Percentiles rank a stretch among this genome's conserved stretches.
phyloP scores from a whole-genome alignment of 2,329 filamentous ascomycete species.

The Fusarium verrucosum region DNA sequence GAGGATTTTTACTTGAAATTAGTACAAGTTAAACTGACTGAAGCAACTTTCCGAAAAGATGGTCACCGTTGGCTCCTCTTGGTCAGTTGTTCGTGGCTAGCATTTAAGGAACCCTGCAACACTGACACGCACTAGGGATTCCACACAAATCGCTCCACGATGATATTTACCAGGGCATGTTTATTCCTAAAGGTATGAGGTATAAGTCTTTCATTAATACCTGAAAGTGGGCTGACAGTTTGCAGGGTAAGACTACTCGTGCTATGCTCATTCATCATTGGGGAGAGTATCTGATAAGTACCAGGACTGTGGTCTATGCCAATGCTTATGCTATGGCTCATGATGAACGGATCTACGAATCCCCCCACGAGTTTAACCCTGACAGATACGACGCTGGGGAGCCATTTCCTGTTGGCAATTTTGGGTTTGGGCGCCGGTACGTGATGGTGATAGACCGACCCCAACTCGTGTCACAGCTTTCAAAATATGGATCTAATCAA shows the following conservation, averaged over 20 bases:
- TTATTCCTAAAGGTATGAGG: slow-evolving; percentile 61
- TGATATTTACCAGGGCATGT: slow-evolving; percentile 65
- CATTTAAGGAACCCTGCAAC: slow-evolving; percentile 1
- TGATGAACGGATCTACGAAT: slow-evolving; percentile 52
- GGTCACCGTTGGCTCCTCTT: slow-evolving; percentile 57
- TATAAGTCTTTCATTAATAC: not conserved
- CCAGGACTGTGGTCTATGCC: slow-evolving; percentile 52
- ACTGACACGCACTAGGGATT: slow-evolving; percentile 49
- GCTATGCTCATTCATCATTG: not conserved
- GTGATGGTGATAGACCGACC: slow-evolving; percentile 6
- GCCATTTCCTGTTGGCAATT: slow-evolving; percentile 53
- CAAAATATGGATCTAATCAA: not conserved
- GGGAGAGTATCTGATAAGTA: slow-evolving; percentile 28
- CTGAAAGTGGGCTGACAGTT: slow-evolving; percentile 1
- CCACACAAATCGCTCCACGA: slow-evolving; percentile 65
- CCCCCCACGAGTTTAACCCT: slow-evolving; percentile 58
- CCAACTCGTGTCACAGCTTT: not conserved
- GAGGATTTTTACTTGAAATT: not conserved
- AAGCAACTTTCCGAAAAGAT: slow-evolving; percentile 36
- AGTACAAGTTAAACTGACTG: not conserved
- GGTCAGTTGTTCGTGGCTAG: slow-evolving; percentile 43
- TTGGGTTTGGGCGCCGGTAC: slow-evolving; percentile 49
- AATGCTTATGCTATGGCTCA: slow-evolving; percentile 56
- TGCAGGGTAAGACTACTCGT: slow-evolving; percentile 32
- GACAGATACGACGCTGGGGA: slow-evolving; percentile 58